Conservation (phyloP, 768 basidiomycete species). For the Russula ochroleuca region DNA sequence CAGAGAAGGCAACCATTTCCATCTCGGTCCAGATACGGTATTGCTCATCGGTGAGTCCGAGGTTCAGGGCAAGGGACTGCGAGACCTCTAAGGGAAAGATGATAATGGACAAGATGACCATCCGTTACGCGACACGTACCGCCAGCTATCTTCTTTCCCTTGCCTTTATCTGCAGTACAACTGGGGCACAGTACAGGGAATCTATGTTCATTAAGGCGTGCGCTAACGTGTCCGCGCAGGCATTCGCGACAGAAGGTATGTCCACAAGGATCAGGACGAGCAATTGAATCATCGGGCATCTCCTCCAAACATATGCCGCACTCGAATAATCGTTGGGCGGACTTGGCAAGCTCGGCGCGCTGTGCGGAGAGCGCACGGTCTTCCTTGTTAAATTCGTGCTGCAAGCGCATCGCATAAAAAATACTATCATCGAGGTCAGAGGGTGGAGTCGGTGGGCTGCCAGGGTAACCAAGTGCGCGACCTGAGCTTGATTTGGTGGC, state of each 20-base stretch:
- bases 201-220: constrained; percentile 49
- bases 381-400: constrained; percentile 42
- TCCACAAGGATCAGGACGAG: constrained; percentile 42
- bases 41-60: constrained; percentile 45
- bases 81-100: constrained; percentile 35
- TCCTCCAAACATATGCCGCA: constrained; percentile 58
- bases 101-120: not conserved
- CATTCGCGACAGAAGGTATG: constrained; percentile 57
- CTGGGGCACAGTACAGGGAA: constrained; percentile 61
- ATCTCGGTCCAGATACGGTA: constrained; percentile 44
- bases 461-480: not conserved
- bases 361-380: constrained; percentile 36
- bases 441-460: not conserved
- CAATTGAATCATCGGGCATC: constrained; percentile 41
- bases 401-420: constrained; percentile 34
- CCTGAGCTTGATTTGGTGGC: not conserved
- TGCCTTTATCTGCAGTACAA: constrained; percentile 40
- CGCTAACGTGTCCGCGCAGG: constrained; percentile 40
- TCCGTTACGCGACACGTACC: constrained; percentile 31
- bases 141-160: constrained; percentile 29
- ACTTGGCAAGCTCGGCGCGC: constrained; percentile 30
- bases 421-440: constrained; percentile 27
- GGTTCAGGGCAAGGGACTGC: constrained; percentile 40
- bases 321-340: constrained; percentile 39
- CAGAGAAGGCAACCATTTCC: constrained; percentile 43